Conservation (phyloP, 2,329 filamentous ascomycete species). For the Fusarium solani-melongenae region DNA sequence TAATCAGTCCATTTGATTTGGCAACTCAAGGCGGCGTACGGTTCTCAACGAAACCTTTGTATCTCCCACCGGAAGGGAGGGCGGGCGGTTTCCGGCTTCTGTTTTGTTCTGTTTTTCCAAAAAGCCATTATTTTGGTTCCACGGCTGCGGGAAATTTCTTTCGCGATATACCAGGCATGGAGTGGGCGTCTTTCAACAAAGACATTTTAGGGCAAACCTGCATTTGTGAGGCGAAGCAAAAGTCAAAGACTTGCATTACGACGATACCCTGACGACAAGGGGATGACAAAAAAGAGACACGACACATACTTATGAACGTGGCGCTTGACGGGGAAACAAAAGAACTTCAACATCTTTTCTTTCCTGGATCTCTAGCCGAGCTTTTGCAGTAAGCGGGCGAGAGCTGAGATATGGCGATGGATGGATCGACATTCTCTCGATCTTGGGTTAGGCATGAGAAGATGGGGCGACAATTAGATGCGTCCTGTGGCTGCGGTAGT, state of each 20-base stretch:
- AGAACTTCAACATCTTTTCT: constrained; percentile 62
- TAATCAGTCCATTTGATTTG: constrained; percentile 53
- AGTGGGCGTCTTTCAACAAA: constrained; percentile 62
- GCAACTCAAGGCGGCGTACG: constrained; percentile 54
- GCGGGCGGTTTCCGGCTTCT: constrained; percentile 51
- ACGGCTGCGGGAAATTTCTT: constrained; percentile 42
- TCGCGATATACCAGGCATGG: constrained; percentile 51
- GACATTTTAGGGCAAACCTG: constrained; percentile 51
- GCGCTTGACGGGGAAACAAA: constrained; percentile 58
- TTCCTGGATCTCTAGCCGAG: constrained; percentile 56
- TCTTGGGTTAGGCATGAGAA: constrained; percentile 16
- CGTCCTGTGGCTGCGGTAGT: constrained; percentile 36
- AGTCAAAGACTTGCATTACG: constrained; percentile 52
- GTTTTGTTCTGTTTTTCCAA: constrained; percentile 42
- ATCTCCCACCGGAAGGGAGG: constrained; percentile 49
- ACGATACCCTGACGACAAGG: constrained; percentile 53
- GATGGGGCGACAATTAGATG: constrained; percentile 29
- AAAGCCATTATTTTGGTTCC: constrained; percentile 40
- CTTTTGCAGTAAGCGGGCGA: constrained; percentile 50
- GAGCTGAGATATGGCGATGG: constrained; percentile 35
- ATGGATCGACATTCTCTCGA: constrained; percentile 21
- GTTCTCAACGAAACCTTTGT: constrained; percentile 60
- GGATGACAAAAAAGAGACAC: constrained; percentile 46
- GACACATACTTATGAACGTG: constrained; percentile 47
- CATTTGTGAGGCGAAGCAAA: constrained; percentile 53